A percentile compares a stretch with the other conserved stretches of the same genome.
Conservation (phyloP, 2,329 filamentous ascomycete species). For the Phoma sp. region DNA sequence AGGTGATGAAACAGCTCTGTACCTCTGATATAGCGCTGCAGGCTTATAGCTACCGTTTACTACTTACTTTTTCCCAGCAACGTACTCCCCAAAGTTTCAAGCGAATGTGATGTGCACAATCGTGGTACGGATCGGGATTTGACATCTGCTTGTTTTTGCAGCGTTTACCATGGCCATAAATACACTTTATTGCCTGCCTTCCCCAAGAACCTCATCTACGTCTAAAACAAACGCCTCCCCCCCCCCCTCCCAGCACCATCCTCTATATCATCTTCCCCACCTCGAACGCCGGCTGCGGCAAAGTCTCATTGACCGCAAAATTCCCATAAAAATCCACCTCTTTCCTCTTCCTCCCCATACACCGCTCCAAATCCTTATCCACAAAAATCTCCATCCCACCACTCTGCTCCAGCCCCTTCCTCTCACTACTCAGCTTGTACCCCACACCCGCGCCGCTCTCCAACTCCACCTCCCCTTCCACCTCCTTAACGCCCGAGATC, state of each 20-base stretch:
- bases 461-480: background rate
- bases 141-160: no score
- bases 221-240: no score
- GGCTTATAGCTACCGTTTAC: no score
- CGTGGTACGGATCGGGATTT: no score
- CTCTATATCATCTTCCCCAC: constrained; percentile 39
- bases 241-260: background rate
- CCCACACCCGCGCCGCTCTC: constrained; percentile 40
- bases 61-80: no score
- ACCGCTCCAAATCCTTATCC: constrained; percentile 38
- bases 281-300: constrained; percentile 41
- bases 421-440: constrained; percentile 42
- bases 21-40: no score
- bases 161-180: no score
- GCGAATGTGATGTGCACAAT: no score
- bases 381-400: constrained; percentile 47
- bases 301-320: constrained; percentile 41
- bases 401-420: constrained; percentile 41
- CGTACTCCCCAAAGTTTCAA: no score
- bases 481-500: no score
- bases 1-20: no score
- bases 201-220: background rate
- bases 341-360: constrained; percentile 36
- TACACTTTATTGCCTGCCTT: no score
- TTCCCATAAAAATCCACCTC: constrained; percentile 46